These are phyloP conservation scores for Kodamaea kaohsiungensis DNA, from an alignment of 805 yeast species.

Conservation along the genomic window DNA sequence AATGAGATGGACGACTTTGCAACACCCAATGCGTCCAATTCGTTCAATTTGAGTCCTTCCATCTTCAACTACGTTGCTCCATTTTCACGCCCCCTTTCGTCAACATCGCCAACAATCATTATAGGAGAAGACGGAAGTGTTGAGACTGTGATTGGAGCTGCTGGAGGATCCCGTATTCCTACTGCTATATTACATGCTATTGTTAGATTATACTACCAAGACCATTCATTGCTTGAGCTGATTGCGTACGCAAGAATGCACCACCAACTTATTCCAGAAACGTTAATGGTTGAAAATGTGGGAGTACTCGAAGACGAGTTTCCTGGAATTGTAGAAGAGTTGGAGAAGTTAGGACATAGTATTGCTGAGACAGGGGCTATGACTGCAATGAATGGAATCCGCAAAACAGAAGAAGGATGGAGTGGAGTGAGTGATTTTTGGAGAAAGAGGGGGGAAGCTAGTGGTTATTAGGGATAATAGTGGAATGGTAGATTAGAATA, in stretches of 20 bases:
- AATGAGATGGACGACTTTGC: conserved; percentile 96
- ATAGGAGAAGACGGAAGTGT: conserved; percentile 42
- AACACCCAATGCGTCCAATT: conserved; percentile 64
- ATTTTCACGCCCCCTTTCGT: conserved; percentile 78
- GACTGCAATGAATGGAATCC: conserved; percentile 45
- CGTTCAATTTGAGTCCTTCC: conserved; percentile 82
- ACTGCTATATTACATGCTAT: conserved; percentile 84
- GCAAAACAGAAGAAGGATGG: conserved; percentile 48
- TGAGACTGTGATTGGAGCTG: conserved; percentile 81
- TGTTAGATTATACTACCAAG: conserved; percentile 60
- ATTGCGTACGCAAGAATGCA: conserved; percentile 82
- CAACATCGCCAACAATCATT: conserved; percentile 73
- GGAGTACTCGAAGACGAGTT: conserved; percentile 37
- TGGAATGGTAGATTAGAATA: neutral
- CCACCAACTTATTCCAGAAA: conserved; percentile 84
- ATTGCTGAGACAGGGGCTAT: conserved; percentile 36
- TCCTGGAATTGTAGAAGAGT: conserved; percentile 39
- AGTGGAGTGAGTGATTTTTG: conserved; percentile 88
- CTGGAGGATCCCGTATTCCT: conserved; percentile 89
- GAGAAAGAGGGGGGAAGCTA: conserved; percentile 80
- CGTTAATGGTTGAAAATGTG: conserved; percentile 59
- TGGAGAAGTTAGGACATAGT: conserved; percentile 46
- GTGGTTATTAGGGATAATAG: conserved; percentile 50
- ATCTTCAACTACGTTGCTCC: conserved; percentile 76
- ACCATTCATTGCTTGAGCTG: conserved; percentile 61